Conservation (phyloP, 2,329 filamentous ascomycete species). For the Emergomyces orientalis region DNA sequence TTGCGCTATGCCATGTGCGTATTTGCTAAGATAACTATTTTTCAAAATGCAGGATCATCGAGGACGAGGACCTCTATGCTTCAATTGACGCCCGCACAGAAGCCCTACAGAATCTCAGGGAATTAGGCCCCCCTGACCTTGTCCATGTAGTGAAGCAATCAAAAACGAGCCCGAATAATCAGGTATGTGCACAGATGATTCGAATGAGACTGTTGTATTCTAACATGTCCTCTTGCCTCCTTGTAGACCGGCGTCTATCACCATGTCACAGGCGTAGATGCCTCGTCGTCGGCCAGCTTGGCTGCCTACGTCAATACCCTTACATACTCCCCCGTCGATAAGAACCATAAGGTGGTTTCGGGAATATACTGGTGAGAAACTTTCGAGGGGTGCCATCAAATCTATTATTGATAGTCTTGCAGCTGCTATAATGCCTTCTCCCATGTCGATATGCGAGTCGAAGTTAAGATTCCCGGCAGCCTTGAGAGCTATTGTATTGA, state of each 20-base stretch:
- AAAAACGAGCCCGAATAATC: constrained; percentile 48
- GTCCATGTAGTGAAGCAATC: constrained; percentile 84
- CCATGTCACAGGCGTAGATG: constrained; percentile 94
- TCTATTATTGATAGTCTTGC: constrained; percentile 14
- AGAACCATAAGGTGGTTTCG: constrained; percentile 80
- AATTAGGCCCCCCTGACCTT: constrained; percentile 90
- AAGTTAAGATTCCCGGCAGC: constrained; percentile 91
- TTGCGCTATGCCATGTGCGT: background rate
- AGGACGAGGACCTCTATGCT: constrained; percentile 76
- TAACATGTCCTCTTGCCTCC: constrained; percentile 6
- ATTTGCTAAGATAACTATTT: background rate
- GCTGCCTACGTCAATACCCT: constrained; percentile 98
- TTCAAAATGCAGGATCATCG: constrained; percentile 60
- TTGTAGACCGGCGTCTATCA: constrained; percentile 82
- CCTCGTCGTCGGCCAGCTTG: constrained; percentile 91
- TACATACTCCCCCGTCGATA: constrained; percentile 78
- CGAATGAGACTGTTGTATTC: background rate
- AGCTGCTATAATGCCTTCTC: constrained; percentile 99
- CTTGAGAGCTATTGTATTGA: constrained; percentile 97
- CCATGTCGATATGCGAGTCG: constrained; percentile 93
- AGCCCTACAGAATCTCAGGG: constrained; percentile 71
- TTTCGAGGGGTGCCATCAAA: background rate
- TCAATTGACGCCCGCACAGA: constrained; percentile 90
- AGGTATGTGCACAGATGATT: constrained; percentile 33
- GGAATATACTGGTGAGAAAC: constrained; percentile 75